Base-by-base conservation (phyloP, 75 land plant species). In the Selaginella moellendorffii region DNA sequence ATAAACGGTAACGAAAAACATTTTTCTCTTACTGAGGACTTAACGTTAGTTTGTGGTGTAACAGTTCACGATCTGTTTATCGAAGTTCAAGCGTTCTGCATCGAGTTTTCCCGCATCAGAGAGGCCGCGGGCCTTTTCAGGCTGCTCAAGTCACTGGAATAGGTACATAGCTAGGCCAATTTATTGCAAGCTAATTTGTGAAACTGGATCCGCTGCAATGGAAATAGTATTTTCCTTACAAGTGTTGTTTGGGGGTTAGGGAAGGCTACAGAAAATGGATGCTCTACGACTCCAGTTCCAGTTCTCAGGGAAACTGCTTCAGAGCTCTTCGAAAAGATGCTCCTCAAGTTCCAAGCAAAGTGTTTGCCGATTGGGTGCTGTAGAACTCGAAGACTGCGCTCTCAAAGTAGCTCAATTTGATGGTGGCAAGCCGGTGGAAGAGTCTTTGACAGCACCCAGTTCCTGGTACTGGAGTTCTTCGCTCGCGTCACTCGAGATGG, bases 41-140 rank as follows among this genome's bases (percentile, higher is more conserved):
- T 29, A 59, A 9, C 18, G 24, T 70, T 2, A 54, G 26, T 27
- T 21, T 20, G 29, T 29, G 62, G 28, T 31, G 18, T 54, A 62
- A 69, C 87, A 92, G 96, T 92, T 61, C 81, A 88, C 58, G 96
- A 92, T 64, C 76, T 92, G 22, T 88, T 92, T 74, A 85, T 92
- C 58, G 96, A 88, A 77, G 97, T 92, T 12, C 97, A 92, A 67
- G 87, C 90, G 0, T 93, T 93, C 70, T 93, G 98, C 70, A 89
- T 93, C 60, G 96, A 88, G 65, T 93, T 93, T 78, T 93, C 96
- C 0, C 75, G 95, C 31, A 93, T 93, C 26, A 68, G 85, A 61
- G 97, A 88, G 64, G 96, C 97, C 21, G 97, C 96, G 30, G 81
- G 77, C 18, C 65, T 93, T 31, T 88, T 93, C 66, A 85, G 96